Evolutionary conservation across 2,329 filamentous ascomycete species (phyloP).

Genomic region (Ascochyta viciae-villosae): DNA sequence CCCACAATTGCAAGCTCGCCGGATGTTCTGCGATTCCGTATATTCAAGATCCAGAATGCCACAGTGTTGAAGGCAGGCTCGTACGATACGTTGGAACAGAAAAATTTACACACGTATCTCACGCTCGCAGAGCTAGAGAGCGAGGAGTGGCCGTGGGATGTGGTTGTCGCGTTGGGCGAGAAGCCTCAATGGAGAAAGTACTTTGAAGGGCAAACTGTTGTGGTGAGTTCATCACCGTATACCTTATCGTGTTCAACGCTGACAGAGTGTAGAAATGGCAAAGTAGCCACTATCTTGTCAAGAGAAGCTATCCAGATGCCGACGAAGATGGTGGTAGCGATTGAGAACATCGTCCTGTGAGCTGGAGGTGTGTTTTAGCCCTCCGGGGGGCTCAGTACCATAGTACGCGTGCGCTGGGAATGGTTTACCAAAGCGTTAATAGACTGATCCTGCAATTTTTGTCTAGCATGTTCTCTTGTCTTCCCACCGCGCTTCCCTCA

Average conservation of each 20-base stretch:
- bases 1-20: constrained; percentile 17
- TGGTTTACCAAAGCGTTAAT: neutral
- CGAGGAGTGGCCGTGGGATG: constrained; percentile 23
- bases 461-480: neutral
- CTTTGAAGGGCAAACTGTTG: constrained; percentile 13
- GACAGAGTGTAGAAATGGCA: constrained; percentile 16
- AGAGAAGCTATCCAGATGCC: constrained; percentile 8
- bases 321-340: neutral
- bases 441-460: neutral
- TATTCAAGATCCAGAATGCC: constrained; percentile 17
- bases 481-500: neutral
- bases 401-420: neutral
- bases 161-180: constrained; percentile 14
- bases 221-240: constrained; percentile 2
- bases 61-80: constrained; percentile 17
- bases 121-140: constrained; percentile 12
- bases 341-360: neutral
- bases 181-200: constrained; percentile 20
- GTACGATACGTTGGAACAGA: constrained; percentile 9
- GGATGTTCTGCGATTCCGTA: constrained; percentile 17
- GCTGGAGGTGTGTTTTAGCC: neutral
- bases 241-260: neutral
- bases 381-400: neutral
- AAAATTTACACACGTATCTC: constrained; percentile 11
- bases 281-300: constrained; percentile 18